phyloP scores from a whole-genome alignment of 2,329 filamentous ascomycete genomes.

The Botryotinia globosa region DNA sequence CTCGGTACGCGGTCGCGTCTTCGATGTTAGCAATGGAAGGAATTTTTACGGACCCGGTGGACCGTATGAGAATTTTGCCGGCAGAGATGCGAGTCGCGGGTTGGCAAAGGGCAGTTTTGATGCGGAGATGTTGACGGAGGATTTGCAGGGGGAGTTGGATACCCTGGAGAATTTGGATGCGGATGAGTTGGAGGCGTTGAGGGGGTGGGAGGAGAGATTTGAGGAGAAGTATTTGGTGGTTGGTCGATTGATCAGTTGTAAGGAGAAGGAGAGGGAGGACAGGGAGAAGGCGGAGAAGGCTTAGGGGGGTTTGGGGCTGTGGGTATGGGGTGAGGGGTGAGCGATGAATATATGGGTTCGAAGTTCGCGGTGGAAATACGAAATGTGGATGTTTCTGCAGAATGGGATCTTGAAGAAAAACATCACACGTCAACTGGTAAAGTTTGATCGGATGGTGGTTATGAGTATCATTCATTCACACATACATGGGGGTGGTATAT shows the following conservation, averaged over 20 bases:
- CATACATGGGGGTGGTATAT: neutral
- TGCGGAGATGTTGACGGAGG: conserved; percentile 89
- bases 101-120: conserved; percentile 92
- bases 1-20: conserved; percentile 85
- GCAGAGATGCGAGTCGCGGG: conserved; percentile 83
- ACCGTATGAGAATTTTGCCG: conserved; percentile 94
- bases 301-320: neutral
- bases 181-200: conserved; percentile 79
- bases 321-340: neutral
- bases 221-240: conserved; percentile 93
- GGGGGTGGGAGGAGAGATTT: conserved; percentile 93
- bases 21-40: conserved; percentile 81
- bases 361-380: neutral
- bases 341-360: neutral
- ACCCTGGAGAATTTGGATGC: conserved; percentile 65
- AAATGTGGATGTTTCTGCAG: neutral
- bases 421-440: neutral
- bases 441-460: neutral
- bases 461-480: neutral
- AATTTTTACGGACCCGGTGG: conserved; percentile 97
- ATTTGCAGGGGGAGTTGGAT: conserved; percentile 81
- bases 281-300: conserved; percentile 18
- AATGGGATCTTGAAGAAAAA: neutral
- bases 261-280: conserved; percentile 49
- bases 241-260: conserved; percentile 72